phyloP scores from a whole-genome alignment of 495 filamentous ascomycete genomes.

The Staphylotrichum longicolle region DNA sequence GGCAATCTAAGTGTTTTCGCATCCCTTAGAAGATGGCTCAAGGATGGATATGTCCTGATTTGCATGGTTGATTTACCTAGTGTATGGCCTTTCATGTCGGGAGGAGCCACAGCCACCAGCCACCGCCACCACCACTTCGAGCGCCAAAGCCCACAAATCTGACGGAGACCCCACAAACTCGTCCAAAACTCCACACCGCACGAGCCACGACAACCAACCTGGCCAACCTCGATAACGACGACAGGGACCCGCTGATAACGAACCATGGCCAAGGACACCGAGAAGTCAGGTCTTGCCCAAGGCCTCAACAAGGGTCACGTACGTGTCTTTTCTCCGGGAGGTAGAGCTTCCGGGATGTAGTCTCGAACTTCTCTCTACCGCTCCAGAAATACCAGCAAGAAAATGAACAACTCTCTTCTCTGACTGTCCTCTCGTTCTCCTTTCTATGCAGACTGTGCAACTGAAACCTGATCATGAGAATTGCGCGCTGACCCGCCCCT shows the following conservation, averaged over 20 bases:
- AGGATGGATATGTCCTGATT: too few relatives aligned
- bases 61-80: too few relatives aligned
- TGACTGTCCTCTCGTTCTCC: too few relatives aligned
- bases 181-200: conserved; percentile 18
- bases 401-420: too few relatives aligned
- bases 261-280: conserved; percentile 42
- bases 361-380: background rate
- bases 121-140: conserved; percentile 10
- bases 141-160: background rate
- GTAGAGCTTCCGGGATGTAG: background rate
- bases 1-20: too few relatives aligned
- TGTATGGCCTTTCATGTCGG: too few relatives aligned
- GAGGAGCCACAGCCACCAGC: background rate
- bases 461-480: background rate
- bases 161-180: conserved; percentile 12
- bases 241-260: conserved; percentile 14
- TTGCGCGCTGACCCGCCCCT: conserved; percentile 40
- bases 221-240: conserved; percentile 18
- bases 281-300: conserved; percentile 69
- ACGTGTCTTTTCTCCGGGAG: conserved; percentile 35
- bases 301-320: conserved; percentile 90
- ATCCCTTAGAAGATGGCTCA: too few relatives aligned
- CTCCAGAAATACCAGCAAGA: too few relatives aligned
- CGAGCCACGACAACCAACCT: conserved; percentile 17
- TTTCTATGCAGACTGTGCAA: too few relatives aligned